These are phyloP conservation scores for Hanseniaspora thailandica DNA, from an alignment of 805 yeast species.

Conservation along the genomic window DNA sequence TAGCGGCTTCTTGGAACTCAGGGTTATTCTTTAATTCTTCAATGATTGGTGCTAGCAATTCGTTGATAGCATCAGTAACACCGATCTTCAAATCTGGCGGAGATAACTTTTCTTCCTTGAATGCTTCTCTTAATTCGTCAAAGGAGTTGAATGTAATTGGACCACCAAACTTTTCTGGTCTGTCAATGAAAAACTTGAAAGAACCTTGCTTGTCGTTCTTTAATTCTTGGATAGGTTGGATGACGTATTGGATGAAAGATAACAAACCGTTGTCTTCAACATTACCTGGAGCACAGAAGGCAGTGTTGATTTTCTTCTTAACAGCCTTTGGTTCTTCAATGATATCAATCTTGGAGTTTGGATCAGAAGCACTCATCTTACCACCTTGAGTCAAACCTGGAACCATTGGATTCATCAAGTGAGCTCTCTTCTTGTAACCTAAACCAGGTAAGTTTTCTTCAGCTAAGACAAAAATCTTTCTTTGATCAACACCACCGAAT, in stretches of 20 bases:
- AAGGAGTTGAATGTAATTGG: constrained; percentile 60
- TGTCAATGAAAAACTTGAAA: constrained; percentile 61
- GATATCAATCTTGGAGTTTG: constrained; percentile 90
- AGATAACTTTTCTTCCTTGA: constrained; percentile 57
- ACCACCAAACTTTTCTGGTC: constrained; percentile 98
- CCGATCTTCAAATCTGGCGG: constrained; percentile 94
- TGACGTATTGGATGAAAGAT: constrained; percentile 71
- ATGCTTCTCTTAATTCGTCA: constrained; percentile 61
- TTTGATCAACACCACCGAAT: constrained; percentile 98
- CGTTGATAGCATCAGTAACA: constrained; percentile 74
- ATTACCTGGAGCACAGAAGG: constrained; percentile 91
- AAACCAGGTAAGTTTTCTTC: constrained; percentile 80
- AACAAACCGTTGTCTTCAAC: constrained; percentile 84
- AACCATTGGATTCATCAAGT: constrained; percentile 97
- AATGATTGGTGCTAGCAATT: constrained; percentile 72
- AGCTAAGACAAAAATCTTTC: constrained; percentile 92
- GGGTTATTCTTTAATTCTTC: constrained; percentile 47
- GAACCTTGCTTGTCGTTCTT: constrained; percentile 35
- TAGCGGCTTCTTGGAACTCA: constrained; percentile 65
- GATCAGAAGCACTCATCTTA: constrained; percentile 98
- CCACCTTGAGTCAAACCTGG: constrained; percentile 97
- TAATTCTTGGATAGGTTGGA: constrained; percentile 76
- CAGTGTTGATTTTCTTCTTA: constrained; percentile 80
- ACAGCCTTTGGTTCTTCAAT: constrained; percentile 80
- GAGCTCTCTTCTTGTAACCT: constrained; percentile 96